A percentile compares a stretch with the other conserved stretches of the same genome.
Evolutionary conservation across 176 grass and related monocot genomes (phyloP).

Genomic region (Avena eriantha): DNA sequence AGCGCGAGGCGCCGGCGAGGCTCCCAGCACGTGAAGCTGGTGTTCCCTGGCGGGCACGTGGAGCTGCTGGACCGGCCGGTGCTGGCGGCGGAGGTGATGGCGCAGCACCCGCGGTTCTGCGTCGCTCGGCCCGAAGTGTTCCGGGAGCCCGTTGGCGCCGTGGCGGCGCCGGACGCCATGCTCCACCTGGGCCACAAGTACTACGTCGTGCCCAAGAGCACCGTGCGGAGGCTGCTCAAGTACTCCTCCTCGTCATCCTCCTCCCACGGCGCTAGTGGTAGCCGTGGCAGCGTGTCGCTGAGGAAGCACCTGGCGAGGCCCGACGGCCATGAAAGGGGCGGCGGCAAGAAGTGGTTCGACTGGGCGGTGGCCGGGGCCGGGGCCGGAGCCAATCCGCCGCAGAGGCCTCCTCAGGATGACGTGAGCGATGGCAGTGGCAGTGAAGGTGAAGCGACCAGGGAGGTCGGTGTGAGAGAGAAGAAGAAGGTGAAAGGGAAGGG

Average conservation of each 20-base stretch:
- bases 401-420: not conserved
- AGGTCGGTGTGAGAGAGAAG: not conserved
- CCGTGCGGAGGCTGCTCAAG: constrained; percentile 55
- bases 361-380: constrained; percentile 4
- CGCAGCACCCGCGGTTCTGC: constrained; percentile 58
- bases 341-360: constrained; percentile 34
- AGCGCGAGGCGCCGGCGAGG: not conserved
- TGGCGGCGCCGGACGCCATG: constrained; percentile 46
- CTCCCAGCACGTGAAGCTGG: constrained; percentile 50
- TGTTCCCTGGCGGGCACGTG: constrained; percentile 58
- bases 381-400: not conserved
- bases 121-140: constrained; percentile 63
- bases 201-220: constrained; percentile 60
- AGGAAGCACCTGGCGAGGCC: constrained; percentile 32
- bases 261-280: not conserved
- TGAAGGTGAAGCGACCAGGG: not conserved
- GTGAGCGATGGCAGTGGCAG: not conserved
- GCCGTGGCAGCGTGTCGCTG: not conserved
- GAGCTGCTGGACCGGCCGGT: constrained; percentile 58
- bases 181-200: constrained; percentile 54
- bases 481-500: not conserved
- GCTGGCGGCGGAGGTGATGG: constrained; percentile 57
- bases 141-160: constrained; percentile 47
- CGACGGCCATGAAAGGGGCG: constrained; percentile 18
- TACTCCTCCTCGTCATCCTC: constrained; percentile 28